Evolutionary conservation across 257 asterid species (phyloP).

Genomic region (Solanum neorickii): DNA sequence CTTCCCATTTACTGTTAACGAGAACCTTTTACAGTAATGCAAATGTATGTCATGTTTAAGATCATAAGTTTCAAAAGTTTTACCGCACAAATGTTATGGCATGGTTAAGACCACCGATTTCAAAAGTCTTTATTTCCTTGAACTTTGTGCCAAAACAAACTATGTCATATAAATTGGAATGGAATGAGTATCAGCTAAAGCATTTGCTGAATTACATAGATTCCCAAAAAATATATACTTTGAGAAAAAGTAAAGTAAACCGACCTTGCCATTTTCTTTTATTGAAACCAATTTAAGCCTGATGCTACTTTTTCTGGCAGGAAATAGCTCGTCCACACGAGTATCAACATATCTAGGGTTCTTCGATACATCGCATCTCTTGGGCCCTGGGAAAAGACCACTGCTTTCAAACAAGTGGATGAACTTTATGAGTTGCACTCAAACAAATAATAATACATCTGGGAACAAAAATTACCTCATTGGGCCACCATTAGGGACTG

Average conservation of each 20-base stretch:
- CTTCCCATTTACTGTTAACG: not conserved
- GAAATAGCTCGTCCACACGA: constrained; percentile 54
- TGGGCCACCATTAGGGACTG: constrained; percentile 13
- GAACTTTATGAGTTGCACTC: not conserved
- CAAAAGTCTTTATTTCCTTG: not conserved
- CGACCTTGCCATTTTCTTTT: constrained; percentile 54
- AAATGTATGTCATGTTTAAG: not conserved
- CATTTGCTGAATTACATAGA: not conserved
- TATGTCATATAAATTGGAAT: not conserved
- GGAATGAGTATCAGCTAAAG: not conserved
- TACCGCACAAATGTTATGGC: not conserved
- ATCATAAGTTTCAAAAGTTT: not conserved
- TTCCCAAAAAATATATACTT: not conserved
- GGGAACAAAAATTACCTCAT: constrained; percentile 27
- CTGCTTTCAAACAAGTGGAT: constrained; percentile 24
- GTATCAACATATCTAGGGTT: constrained; percentile 40
- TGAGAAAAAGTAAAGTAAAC: not conserved
- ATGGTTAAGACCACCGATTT: not conserved
- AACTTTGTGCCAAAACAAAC: not conserved
- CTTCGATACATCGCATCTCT: constrained; percentile 36
- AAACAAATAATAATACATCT: not conserved
- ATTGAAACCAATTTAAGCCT: constrained; percentile 34
- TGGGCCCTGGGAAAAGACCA: constrained; percentile 33
- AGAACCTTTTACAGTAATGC: not conserved
- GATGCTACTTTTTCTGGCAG: constrained; percentile 48